Base-by-base conservation (phyloP, 2,329 filamentous ascomycete genomes). In the Pyricularia pennisetigena region DNA sequence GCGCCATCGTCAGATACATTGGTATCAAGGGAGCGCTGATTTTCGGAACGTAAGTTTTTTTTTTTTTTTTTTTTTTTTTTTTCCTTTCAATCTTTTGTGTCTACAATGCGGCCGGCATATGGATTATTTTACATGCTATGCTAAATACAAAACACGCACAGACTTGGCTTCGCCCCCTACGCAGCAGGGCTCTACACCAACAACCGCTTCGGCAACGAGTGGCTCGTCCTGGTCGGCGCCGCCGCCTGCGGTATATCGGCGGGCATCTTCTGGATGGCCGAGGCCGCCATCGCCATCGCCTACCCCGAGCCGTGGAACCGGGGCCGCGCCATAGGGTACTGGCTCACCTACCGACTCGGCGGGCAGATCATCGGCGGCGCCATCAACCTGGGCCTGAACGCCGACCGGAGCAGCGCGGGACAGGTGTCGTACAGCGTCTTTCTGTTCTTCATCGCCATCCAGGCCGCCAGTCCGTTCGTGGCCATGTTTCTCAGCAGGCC, bases 241-340 rank as follows among this genome's bases (percentile, higher is more conserved):
- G 88, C 88, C 0, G 79, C 90, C 0, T 92, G 90, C 70, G 90
- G 90, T 23, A 82, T 91, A 35, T 88, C 86, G 0, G 90, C 90
- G 0, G 90, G 90, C 0, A 81, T 92, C 0, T 92, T 92, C 76
- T 93, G 90, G 90, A 88, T 88, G 81, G 86, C 89, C 0, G 90
- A 93, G 76, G 88, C 88, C 0, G 89, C 90, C 0, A 90, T 93
- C 68, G 89, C 89, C 0, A 85, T 92, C 24, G 83, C 86, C 0
- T 93, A 93, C 71, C 89, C 90, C 0, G 90, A 92, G 72, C 88
- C 89, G 0, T 86, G 85, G 74, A 90, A 90, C 65, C 83, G 85
- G 67, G 88, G 88, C 0, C 83, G 83, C 20, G 86, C 87, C 23
- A 78, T 92, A 0, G 90, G 88, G 0, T 88, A 89, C 73, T 93